phyloP scores from a whole-genome alignment of 1,284 basidiomycete species.

The Austroboletus rostrupii region DNA sequence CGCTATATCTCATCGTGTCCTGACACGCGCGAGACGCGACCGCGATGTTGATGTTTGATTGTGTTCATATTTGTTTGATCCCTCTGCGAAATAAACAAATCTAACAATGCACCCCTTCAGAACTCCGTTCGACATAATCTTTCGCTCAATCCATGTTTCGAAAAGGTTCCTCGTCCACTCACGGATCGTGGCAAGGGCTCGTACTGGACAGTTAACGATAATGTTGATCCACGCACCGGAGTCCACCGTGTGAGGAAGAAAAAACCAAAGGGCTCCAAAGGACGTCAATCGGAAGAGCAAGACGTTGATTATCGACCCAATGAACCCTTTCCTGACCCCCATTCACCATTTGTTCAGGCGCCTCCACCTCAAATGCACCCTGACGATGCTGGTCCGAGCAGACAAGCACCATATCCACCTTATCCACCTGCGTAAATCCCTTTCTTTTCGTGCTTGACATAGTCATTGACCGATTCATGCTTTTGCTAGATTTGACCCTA shows the following conservation, averaged over 20 bases:
- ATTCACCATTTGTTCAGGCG: slow-evolving; percentile 48
- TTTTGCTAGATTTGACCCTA: slow-evolving; percentile 57
- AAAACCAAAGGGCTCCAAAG: slow-evolving; percentile 54
- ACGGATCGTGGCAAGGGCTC: slow-evolving; percentile 86
- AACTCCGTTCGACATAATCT: slow-evolving; percentile 95
- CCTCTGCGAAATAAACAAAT: slow-evolving; percentile 24
- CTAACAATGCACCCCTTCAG: slow-evolving; percentile 39
- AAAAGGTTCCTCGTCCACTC: slow-evolving; percentile 84
- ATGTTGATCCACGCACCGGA: slow-evolving; percentile 79
- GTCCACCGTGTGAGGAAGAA: slow-evolving; percentile 82
- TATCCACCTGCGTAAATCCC: slow-evolving; percentile 38
- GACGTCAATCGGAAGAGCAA: slow-evolving; percentile 46
- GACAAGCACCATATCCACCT: slow-evolving; percentile 53
- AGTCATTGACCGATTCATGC: slow-evolving; percentile 5
- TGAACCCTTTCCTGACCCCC: slow-evolving; percentile 50
- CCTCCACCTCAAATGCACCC: slow-evolving; percentile 49
- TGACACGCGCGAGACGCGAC: slow-evolving; percentile 35
- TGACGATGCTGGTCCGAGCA: slow-evolving; percentile 55
- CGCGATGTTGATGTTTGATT: slow-evolving; percentile 56
- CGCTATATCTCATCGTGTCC: slow-evolving; percentile 7
- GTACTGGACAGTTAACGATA: slow-evolving; percentile 85
- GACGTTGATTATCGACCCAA: slow-evolving; percentile 60
- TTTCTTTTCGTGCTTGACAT: not conserved
- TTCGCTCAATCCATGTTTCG: slow-evolving; percentile 89
- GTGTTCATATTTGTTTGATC: slow-evolving; percentile 46